Percentiles rank a stretch among this genome's conserved stretches.
Evolutionary conservation across 495 filamentous ascomycete species (phyloP).

Genomic region (Aspergillus leporis): DNA sequence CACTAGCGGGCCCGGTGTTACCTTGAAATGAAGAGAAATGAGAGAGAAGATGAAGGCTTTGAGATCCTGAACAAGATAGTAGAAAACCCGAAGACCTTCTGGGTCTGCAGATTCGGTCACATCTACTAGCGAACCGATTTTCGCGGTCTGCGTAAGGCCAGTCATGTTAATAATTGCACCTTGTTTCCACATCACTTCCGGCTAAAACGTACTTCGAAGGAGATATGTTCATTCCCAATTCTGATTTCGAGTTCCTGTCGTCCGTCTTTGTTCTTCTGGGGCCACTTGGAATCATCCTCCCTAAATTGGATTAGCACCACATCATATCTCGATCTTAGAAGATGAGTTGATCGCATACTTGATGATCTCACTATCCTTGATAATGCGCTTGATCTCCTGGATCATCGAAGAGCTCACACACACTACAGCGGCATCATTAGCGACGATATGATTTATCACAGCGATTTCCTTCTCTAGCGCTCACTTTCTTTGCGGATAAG

Average conservation of each 20-base stretch:
- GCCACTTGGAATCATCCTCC: constrained; percentile 99
- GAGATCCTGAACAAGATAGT: constrained; percentile 97
- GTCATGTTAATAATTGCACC: neutral
- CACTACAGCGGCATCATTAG: constrained; percentile 62
- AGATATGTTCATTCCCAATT: constrained; percentile 93
- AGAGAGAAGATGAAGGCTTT: constrained; percentile 97
- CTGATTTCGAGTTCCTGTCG: constrained; percentile 96
- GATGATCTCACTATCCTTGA: constrained; percentile 97
- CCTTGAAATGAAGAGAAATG: constrained; percentile 97
- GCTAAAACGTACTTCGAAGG: constrained; percentile 75
- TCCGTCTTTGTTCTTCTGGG: constrained; percentile 98
- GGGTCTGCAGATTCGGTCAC: constrained; percentile 95
- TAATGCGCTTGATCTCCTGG: constrained; percentile 91
- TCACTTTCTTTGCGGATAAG: constrained; percentile 99
- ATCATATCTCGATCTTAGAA: neutral
- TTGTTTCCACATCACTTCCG: neutral
- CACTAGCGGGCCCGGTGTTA: constrained; percentile 25
- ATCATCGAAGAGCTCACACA: constrained; percentile 93
- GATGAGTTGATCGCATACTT: constrained; percentile 59
- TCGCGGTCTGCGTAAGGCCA: constrained; percentile 71
- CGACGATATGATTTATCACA: constrained; percentile 9
- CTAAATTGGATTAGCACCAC: constrained; percentile 42
- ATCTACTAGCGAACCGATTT: constrained; percentile 96
- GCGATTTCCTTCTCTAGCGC: constrained; percentile 32
- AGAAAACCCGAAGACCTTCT: constrained; percentile 97